phyloP scores from a whole-genome alignment of 495 filamentous ascomycete species.

The Penicillium riverlandense region DNA sequence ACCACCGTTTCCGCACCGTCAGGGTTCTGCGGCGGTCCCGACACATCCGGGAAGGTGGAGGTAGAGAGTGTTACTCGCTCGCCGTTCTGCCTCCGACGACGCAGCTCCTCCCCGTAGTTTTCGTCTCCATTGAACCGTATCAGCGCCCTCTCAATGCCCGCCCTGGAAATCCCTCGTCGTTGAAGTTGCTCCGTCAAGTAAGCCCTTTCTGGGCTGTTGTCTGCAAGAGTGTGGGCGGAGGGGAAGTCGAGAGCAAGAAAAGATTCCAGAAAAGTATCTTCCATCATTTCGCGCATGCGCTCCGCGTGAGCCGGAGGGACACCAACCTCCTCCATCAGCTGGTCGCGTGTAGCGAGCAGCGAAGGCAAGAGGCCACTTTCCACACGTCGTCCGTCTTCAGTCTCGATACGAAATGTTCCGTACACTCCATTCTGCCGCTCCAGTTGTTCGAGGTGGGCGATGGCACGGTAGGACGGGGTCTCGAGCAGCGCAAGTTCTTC shows the following conservation, averaged over 20 bases:
- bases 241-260: constrained; percentile 43
- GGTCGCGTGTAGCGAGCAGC: constrained; percentile 36
- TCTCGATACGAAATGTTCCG: constrained; percentile 42
- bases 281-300: constrained; percentile 44
- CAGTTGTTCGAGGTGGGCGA: constrained; percentile 36
- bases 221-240: constrained; percentile 26
- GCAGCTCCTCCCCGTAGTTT: constrained; percentile 38
- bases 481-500: constrained; percentile 17
- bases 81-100: constrained; percentile 35
- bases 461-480: constrained; percentile 34
- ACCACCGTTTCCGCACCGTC: constrained; percentile 49
- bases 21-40: constrained; percentile 32
- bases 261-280: constrained; percentile 41
- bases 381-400: constrained; percentile 39
- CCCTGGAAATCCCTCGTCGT: constrained; percentile 33
- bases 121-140: constrained; percentile 34
- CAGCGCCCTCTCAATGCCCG: constrained; percentile 35
- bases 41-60: constrained; percentile 40
- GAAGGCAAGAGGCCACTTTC: constrained; percentile 41
- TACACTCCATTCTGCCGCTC: constrained; percentile 42
- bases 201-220: constrained; percentile 23
- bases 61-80: constrained; percentile 37
- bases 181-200: constrained; percentile 38
- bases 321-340: constrained; percentile 39
- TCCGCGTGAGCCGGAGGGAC: constrained; percentile 35